Evolutionary conservation across 768 basidiomycete species (phyloP).

Genomic region (Leccinum uliginosum): DNA sequence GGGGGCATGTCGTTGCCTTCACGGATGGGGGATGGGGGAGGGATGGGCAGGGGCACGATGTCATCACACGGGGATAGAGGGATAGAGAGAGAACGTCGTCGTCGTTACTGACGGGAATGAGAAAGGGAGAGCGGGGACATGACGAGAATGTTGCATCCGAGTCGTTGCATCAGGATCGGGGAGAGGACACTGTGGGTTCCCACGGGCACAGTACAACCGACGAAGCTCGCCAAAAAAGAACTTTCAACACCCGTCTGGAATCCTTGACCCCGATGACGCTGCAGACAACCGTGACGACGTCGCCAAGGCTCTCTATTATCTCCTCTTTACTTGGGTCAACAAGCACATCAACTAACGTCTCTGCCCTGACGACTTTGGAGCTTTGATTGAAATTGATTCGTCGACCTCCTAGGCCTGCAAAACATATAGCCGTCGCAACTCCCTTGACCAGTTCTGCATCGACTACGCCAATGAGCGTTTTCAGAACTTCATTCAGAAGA

Average conservation of each 20-base stretch:
- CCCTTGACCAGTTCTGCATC: conserved; percentile 93
- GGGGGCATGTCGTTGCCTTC: too few species aligned
- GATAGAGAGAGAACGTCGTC: too few species aligned
- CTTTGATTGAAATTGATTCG: conserved; percentile 45
- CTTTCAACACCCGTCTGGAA: conserved; percentile 80
- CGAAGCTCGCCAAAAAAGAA: conserved; percentile 91
- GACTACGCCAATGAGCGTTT: conserved; percentile 95
- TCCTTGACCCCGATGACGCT: conserved; percentile 92
- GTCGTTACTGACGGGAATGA: too few species aligned
- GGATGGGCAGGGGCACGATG: too few species aligned
- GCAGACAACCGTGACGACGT: conserved; percentile 93
- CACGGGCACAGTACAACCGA: conserved; percentile 26
- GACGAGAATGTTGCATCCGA: too few species aligned
- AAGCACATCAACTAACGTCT: conserved; percentile 95
- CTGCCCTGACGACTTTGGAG: conserved; percentile 88
- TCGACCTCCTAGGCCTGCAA: conserved; percentile 92
- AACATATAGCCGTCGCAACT: conserved; percentile 85
- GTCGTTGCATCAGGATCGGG: too few species aligned
- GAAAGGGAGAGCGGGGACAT: too few species aligned
- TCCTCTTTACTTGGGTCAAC: conserved; percentile 95
- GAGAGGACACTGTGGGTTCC: too few species aligned
- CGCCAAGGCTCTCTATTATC: conserved; percentile 87
- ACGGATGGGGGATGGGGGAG: too few species aligned
- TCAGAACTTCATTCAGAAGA: conserved; percentile 76
- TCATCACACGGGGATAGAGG: too few species aligned